Base-by-base conservation (phyloP, 2,329 filamentous ascomycete species). In the Sporothrix mexicana region DNA sequence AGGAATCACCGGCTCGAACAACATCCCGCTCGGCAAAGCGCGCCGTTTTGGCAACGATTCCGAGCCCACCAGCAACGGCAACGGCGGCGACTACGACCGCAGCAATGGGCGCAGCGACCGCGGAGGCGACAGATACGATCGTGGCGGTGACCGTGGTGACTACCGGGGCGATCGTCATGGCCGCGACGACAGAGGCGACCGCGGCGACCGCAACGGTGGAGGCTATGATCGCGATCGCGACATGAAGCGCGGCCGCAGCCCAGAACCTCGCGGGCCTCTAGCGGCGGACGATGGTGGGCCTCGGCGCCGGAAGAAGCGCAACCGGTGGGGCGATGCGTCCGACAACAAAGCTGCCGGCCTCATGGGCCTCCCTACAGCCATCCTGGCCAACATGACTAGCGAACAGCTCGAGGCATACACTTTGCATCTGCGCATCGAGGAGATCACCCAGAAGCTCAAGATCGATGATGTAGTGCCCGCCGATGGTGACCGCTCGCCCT, bases 381-480 rank as follows among this genome's bases (percentile, higher is more conserved):
- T 99, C 82, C 91, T 95, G 83, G 94, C 95, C 75, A 95, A 95
- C 84, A 99, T 99, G 94, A 99, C 96, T 72, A 95, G 92, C 80
- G 96, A 99, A 84, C 96, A 99, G 87, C 90, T 98, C 72, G 96
- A 99, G 82, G 96, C 96, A 23, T 99, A 99, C 82, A 96, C 95
- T 25, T 86, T 98, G 77, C 95, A 99, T 84, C 85, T 99, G 79
- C 94, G 96, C 80, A 98, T 99, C 80, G 95, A 99, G 83, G 96
- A 99, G 84, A 99, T 99, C 80, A 98, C 94, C 81, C 95, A 99
- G 85, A 99, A 99, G 88, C 90, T 99, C 77, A 92, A 95, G 80
- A 99, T 99, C 83, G 97, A 98, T 85, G 96, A 99, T 87, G 96
- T 99, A 71, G 96, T 99, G 75, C 96, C 96, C 73, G 94, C 93